These are phyloP conservation scores for Russula vinacea DNA, from an alignment of 768 basidiomycete species.

Conservation along the genomic window DNA sequence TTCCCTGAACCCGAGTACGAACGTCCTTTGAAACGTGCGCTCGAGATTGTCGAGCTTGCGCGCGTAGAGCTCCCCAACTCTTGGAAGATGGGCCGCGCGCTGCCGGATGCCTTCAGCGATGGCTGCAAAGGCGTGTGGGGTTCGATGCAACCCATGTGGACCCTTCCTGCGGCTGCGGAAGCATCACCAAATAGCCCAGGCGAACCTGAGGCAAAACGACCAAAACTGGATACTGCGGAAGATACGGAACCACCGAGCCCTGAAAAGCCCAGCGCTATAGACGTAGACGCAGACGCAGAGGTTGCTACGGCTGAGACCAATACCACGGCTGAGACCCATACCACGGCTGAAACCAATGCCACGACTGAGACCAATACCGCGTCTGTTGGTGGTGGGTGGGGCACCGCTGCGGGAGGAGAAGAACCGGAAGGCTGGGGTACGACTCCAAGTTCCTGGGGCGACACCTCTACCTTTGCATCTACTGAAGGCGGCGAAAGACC, in stretches of 20 bases:
- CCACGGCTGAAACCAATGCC: no score
- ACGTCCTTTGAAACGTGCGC: constrained; percentile 45
- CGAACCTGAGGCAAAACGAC: constrained; percentile 32
- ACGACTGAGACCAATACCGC: not conserved
- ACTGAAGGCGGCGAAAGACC: not conserved
- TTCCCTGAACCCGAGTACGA: constrained; percentile 50
- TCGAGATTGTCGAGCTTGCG: constrained; percentile 45
- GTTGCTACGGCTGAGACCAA: not conserved
- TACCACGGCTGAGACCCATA: not conserved
- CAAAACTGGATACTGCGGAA: constrained; percentile 27
- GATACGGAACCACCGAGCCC: not conserved
- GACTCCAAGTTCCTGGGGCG: constrained; percentile 12
- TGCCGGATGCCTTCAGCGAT: constrained; percentile 51
- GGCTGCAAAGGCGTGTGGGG: constrained; percentile 54
- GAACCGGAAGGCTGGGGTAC: constrained; percentile 17
- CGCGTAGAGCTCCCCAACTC: constrained; percentile 51
- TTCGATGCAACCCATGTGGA: constrained; percentile 24
- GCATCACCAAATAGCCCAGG: constrained; percentile 20
- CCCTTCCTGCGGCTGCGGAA: not conserved
- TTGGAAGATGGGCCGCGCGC: constrained; percentile 43
- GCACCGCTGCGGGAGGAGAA: not conserved
- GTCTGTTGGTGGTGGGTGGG: constrained; percentile 5
- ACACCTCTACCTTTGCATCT: not conserved
- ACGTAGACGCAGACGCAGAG: not conserved
- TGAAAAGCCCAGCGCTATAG: not conserved